Evolutionary conservation across 768 basidiomycete species (phyloP), one percentile per base, ranked within the genome.

Genomic region (Leccinum barrowsii): DNA sequence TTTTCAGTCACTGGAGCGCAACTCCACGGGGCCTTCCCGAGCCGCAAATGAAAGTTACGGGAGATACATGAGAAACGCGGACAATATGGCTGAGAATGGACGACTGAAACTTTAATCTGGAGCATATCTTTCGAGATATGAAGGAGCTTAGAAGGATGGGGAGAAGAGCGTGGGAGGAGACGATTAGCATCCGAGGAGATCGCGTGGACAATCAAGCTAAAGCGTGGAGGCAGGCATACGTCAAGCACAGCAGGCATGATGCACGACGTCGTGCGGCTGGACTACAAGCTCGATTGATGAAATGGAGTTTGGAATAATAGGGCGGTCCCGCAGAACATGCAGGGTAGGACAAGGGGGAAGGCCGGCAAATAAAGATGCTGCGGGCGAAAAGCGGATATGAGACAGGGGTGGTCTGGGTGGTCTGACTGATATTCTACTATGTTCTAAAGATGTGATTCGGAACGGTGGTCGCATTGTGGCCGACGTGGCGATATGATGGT

Each of bases 171-270:
- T 52, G 56, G 51, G 60, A 64, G 2, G 15, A 2, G 15, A 21
- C 19, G 12, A 51, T 52, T 57, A 60, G 50, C 28, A 34, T 59
- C 68, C 68, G 68, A 69, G 68, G 69, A 66, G 69, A 66, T 68
- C 55, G 60, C 51, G 22, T 30, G 15, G 21, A 17, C 44, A 40
- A 46, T 35, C 26, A 3, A 19, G 19, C 10, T 7, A 37, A 56
- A 52, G 55, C 49, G 8, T 21, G 63, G 57, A 58, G 52, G 42
- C 37, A 42, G 40, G 26, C 28, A 19, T 59, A 67, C 58, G 65
- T 61, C 55, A 67, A 52, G 58, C 60, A 60, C 62, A 64, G 58
- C 52, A 57, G 47, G 35, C 37, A 26, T 46, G n/a, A 42, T 44
- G 19, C 5, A 54, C 8, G 26, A 42, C 50, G n/a, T 49, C 32